A percentile compares a stretch with the other conserved stretches of the same genome.
These are phyloP conservation scores for Thelonectria discophora DNA, from an alignment of 2,329 filamentous ascomycete species.

Conservation along the genomic window DNA sequence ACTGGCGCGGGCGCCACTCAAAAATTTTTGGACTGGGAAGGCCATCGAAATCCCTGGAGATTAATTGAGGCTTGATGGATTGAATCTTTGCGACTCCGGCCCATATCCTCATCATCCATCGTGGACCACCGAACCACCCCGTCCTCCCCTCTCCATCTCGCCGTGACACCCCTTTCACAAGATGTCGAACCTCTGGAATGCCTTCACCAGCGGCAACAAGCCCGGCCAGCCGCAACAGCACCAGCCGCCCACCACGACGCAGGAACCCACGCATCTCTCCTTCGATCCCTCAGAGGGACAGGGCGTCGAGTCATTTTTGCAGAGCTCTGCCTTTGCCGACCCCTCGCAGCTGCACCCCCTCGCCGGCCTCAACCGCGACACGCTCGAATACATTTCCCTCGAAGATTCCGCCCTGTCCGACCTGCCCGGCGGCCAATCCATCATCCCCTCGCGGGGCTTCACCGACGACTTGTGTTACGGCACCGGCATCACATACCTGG, in stretches of 20 bases:
- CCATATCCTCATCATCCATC: conserved; percentile 31
- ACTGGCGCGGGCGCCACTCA: conserved; percentile 38
- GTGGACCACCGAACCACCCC: conserved; percentile 18
- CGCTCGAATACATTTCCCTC: conserved; percentile 92
- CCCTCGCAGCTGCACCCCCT: conserved; percentile 91
- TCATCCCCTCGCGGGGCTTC: conserved; percentile 94
- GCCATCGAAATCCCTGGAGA: conserved; percentile 31
- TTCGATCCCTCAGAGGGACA: conserved; percentile 79
- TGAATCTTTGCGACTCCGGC: conserved; percentile 38
- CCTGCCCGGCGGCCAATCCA: conserved; percentile 84
- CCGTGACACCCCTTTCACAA: conserved; percentile 30
- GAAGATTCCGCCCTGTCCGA: conserved; percentile 91
- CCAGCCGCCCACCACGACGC: conserved; percentile 47
- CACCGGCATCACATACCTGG: conserved; percentile 91
- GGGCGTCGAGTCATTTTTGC: conserved; percentile 88
- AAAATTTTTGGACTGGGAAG: conserved; percentile 41
- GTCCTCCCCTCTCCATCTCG: conserved; percentile 25
- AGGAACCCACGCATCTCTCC: conserved; percentile 61
- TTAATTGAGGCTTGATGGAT: conserved; percentile 34
- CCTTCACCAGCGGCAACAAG: conserved; percentile 68
- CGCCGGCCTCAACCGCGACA: conserved; percentile 90
- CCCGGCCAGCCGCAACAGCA: conserved; percentile 50
- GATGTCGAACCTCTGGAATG: conserved; percentile 70
- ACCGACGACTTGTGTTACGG: conserved; percentile 98
- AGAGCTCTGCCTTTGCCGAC: conserved; percentile 79